Evolutionary conservation across 495 filamentous ascomycete species (phyloP).

Genomic region (Hypomontagnella submonticulosa): DNA sequence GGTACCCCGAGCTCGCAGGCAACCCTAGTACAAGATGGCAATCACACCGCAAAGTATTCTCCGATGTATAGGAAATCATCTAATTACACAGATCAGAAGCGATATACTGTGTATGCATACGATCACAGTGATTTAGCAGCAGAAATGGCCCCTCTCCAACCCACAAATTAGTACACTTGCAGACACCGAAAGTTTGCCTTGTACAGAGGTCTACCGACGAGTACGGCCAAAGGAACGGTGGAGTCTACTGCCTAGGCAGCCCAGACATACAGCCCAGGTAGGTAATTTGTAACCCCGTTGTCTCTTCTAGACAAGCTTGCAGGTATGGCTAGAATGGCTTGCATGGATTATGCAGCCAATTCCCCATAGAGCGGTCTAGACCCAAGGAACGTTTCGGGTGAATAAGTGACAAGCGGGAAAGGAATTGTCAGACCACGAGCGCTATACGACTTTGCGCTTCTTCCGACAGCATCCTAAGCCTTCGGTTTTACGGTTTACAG

Average conservation of each 20-base stretch:
- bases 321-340: constrained; percentile 44
- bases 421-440: constrained; percentile 36
- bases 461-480: constrained; percentile 16
- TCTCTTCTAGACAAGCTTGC: constrained; percentile 43
- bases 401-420: constrained; percentile 44
- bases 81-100: constrained; percentile 41
- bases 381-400: constrained; percentile 40
- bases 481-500: constrained; percentile 19
- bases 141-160: constrained; percentile 29
- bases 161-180: constrained; percentile 42
- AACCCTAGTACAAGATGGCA: constrained; percentile 40
- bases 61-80: constrained; percentile 39
- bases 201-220: constrained; percentile 39
- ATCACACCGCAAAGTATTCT: constrained; percentile 44
- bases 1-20: constrained; percentile 36
- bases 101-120: constrained; percentile 33
- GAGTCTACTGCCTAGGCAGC: constrained; percentile 39
- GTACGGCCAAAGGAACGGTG: constrained; percentile 38
- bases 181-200: constrained; percentile 46
- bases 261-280: constrained; percentile 38
- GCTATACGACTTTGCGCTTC: constrained; percentile 31
- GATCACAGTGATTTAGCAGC: constrained; percentile 34
- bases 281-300: constrained; percentile 44
- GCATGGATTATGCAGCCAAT: constrained; percentile 39
- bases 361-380: constrained; percentile 46